Evolutionary conservation across 345 rosid genomes (phyloP).

Genomic region (Acer campestre): DNA sequence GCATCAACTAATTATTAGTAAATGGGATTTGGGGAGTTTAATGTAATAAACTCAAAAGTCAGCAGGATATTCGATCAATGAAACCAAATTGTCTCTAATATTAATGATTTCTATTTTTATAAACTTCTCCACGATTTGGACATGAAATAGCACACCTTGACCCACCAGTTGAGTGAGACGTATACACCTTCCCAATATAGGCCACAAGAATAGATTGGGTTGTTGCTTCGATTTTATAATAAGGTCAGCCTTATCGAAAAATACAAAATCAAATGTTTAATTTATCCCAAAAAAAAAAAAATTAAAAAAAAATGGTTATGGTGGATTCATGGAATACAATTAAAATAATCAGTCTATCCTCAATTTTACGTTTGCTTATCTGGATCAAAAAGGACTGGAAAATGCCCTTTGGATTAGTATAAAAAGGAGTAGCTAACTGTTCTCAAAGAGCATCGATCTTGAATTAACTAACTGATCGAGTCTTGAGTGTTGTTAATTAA

Average conservation of each 20-base stretch:
- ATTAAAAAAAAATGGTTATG: neutral
- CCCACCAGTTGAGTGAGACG: neutral
- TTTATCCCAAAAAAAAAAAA: neutral
- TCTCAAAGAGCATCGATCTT: constrained; percentile 3
- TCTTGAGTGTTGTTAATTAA: neutral
- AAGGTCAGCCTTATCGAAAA: neutral
- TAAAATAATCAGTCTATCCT: neutral
- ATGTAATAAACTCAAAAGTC: too few species aligned
- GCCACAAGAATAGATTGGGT: neutral
- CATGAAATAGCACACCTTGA: neutral
- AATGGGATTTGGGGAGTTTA: too few species aligned
- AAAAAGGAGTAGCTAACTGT: constrained; percentile 17
- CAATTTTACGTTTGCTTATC: constrained; percentile 4
- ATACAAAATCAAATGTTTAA: neutral
- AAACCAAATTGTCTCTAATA: neutral
- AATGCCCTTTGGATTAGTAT: constrained; percentile 14
- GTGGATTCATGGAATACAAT: neutral
- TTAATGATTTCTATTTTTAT: neutral
- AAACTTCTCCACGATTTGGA: neutral
- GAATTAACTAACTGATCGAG: too few species aligned
- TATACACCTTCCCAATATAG: neutral
- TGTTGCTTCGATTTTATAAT: neutral
- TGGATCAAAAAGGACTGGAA: neutral
- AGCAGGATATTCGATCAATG: neutral
- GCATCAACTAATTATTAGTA: neutral